phyloP scores from a whole-genome alignment of 257 asterid genomes.

The Lycium barbarum region DNA sequence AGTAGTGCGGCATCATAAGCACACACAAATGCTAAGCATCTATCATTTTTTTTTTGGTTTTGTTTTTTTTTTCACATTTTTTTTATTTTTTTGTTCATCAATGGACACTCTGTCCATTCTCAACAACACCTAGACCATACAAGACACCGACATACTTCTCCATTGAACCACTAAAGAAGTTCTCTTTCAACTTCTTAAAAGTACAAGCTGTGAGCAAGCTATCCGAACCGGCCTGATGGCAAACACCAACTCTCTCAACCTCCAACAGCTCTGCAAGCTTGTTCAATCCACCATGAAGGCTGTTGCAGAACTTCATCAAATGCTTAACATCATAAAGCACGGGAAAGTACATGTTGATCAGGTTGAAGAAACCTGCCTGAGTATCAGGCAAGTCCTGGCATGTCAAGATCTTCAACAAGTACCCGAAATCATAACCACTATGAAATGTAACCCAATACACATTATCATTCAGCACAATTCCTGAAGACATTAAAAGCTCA shows the following conservation, averaged over 20 bases:
- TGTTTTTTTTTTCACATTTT: slow-evolving; percentile 39
- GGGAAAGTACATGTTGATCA: slow-evolving; percentile 69
- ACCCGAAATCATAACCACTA: slow-evolving; percentile 80
- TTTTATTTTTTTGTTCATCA: slow-evolving; percentile 35
- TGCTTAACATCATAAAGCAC: slow-evolving; percentile 72
- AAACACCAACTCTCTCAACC: slow-evolving; percentile 77
- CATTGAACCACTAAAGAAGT: slow-evolving; percentile 63
- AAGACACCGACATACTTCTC: slow-evolving; percentile 76
- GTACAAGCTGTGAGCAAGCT: slow-evolving; percentile 74
- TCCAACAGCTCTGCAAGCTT: slow-evolving; percentile 75
- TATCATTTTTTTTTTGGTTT: not conserved
- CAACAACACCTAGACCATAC: slow-evolving; percentile 70
- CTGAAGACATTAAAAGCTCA: slow-evolving; percentile 82
- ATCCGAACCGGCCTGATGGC: slow-evolving; percentile 90
- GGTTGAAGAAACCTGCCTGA: slow-evolving; percentile 52
- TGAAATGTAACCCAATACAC: slow-evolving; percentile 81
- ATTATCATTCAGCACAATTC: slow-evolving; percentile 67
- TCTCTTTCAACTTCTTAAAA: slow-evolving; percentile 73
- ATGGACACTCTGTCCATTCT: slow-evolving; percentile 58
- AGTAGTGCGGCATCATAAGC: slow-evolving; percentile 47
- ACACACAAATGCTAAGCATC: slow-evolving; percentile 38
- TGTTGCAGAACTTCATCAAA: slow-evolving; percentile 77
- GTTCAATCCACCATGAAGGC: slow-evolving; percentile 78
- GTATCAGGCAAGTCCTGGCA: slow-evolving; percentile 73
- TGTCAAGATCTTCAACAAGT: slow-evolving; percentile 71